These are phyloP conservation scores for Emergomyces orientalis DNA, from an alignment of 2,329 filamentous ascomycete species.

Conservation along the genomic window DNA sequence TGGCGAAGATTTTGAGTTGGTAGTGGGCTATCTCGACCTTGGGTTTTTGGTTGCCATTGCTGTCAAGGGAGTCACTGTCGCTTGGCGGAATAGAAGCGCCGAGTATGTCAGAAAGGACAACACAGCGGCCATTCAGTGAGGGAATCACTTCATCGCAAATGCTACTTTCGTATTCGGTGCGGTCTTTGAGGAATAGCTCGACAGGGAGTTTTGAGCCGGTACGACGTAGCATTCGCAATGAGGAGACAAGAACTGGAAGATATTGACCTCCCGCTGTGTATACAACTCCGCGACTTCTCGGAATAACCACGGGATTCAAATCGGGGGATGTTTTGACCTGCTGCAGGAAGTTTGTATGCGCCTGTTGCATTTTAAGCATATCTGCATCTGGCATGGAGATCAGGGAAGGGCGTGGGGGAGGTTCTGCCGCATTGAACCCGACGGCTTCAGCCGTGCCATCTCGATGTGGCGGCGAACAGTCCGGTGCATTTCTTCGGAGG, in stretches of 20 bases:
- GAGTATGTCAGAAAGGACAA: slow-evolving; percentile 13
- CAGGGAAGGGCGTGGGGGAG: slow-evolving; percentile 22
- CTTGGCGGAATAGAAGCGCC: neutral
- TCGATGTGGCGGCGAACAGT: slow-evolving; percentile 22
- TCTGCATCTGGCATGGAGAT: slow-evolving; percentile 25
- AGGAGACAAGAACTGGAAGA: slow-evolving; percentile 25
- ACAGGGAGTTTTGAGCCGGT: slow-evolving; percentile 28
- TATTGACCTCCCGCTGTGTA: slow-evolving; percentile 32
- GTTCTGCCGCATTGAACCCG: slow-evolving; percentile 22
- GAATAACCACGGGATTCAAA: slow-evolving; percentile 24
- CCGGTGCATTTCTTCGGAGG: slow-evolving; percentile 24
- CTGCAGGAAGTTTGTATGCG: slow-evolving; percentile 29
- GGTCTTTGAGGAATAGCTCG: slow-evolving; percentile 27
- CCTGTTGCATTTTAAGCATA: slow-evolving; percentile 25
- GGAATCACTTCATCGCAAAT: slow-evolving; percentile 26
- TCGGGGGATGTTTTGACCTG: slow-evolving; percentile 19
- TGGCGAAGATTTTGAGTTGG: slow-evolving; percentile 49
- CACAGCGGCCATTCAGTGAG: slow-evolving; percentile 24
- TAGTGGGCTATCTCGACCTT: slow-evolving; percentile 35
- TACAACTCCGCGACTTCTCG: slow-evolving; percentile 25
- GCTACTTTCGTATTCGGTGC: slow-evolving; percentile 21
- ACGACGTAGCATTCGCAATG: slow-evolving; percentile 27
- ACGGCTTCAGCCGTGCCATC: slow-evolving; percentile 21
- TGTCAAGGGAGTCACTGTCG: neutral
- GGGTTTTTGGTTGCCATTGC: slow-evolving; percentile 13